A percentile compares a stretch with the other conserved stretches of the same genome.
Evolutionary conservation across 1,284 basidiomycete genomes (phyloP).

Genomic region (Tylopilus sp.): DNA sequence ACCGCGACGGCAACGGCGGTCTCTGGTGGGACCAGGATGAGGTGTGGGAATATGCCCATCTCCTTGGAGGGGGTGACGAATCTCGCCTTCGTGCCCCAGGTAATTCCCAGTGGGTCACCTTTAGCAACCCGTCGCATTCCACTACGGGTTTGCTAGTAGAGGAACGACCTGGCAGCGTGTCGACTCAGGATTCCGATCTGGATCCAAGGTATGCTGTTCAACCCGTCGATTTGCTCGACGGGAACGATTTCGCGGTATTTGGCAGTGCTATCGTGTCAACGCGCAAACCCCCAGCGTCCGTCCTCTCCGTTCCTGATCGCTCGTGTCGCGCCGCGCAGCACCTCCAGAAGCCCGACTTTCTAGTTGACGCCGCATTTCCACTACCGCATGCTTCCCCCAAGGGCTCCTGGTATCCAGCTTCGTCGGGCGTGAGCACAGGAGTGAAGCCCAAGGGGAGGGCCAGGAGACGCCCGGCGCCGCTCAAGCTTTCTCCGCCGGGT

Average conservation of each 20-base stretch:
- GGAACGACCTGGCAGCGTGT: slow-evolving; percentile 43
- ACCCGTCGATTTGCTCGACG: slow-evolving; percentile 36
- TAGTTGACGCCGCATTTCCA: slow-evolving; percentile 38
- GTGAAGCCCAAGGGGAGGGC: slow-evolving; percentile 30
- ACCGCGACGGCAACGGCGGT: slow-evolving; percentile 55
- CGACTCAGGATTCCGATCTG: slow-evolving; percentile 51
- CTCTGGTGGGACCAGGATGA: slow-evolving; percentile 72
- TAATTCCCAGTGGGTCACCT: slow-evolving; percentile 44
- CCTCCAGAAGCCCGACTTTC: slow-evolving; percentile 40
- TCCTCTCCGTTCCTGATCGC: slow-evolving; percentile 38
- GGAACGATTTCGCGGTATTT: slow-evolving; percentile 36
- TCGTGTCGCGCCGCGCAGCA: slow-evolving; percentile 39
- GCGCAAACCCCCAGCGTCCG: slow-evolving; percentile 34
- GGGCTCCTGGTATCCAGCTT: slow-evolving; percentile 6
- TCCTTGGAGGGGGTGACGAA: slow-evolving; percentile 41
- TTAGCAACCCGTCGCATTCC: slow-evolving; percentile 27
- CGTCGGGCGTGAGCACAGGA: neutral
- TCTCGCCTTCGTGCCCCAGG: slow-evolving; percentile 10
- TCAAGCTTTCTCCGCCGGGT: slow-evolving; percentile 36
- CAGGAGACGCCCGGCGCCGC: slow-evolving; percentile 44
- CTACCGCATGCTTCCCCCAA: slow-evolving; percentile 22
- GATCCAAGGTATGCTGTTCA: slow-evolving; percentile 47
- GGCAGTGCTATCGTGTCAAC: slow-evolving; percentile 13
- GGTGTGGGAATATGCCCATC: slow-evolving; percentile 59
- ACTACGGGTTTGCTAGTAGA: slow-evolving; percentile 24